These are phyloP conservation scores for Inonotus hispidus DNA, from an alignment of 1,284 basidiomycete species.

Conservation along the genomic window DNA sequence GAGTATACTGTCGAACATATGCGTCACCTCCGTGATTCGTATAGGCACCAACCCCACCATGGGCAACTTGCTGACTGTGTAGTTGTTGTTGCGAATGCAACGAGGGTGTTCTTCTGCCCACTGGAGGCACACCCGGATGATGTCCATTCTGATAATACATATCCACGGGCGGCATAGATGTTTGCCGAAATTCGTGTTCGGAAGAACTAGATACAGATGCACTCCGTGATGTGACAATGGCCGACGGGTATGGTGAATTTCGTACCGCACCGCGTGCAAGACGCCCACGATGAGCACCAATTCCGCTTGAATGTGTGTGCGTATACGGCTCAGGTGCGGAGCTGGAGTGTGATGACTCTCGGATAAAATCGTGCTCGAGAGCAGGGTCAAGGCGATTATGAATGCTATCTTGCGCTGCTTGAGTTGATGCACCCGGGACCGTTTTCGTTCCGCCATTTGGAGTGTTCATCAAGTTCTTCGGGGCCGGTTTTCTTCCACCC, in stretches of 20 bases:
- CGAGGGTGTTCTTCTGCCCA: not conserved
- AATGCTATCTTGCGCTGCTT: not conserved
- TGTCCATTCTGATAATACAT: not conserved
- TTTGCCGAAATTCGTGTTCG: not conserved
- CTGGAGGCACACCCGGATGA: not conserved
- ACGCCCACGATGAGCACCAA: not conserved
- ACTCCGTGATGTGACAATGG: not conserved
- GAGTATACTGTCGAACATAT: not conserved
- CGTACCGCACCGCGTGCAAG: not conserved
- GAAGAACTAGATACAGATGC: not conserved
- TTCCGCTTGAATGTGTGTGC: not conserved
- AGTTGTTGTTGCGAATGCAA: not conserved
- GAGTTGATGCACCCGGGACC: not conserved
- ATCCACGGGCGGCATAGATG: not conserved
- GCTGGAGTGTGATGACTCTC: not conserved
- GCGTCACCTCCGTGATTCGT: not conserved
- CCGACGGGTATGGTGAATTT: not conserved
- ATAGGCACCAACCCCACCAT: not conserved
- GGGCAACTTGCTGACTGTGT: not conserved
- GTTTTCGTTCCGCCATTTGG: not conserved
- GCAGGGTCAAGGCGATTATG: not conserved
- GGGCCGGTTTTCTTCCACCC: not conserved
- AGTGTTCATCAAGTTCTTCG: not conserved
- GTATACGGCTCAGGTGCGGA: not conserved
- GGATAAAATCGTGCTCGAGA: not conserved